Evolutionary conservation across 2,329 filamentous ascomycete species (phyloP).

Genomic region (Pseudocercospora fijiensis): DNA sequence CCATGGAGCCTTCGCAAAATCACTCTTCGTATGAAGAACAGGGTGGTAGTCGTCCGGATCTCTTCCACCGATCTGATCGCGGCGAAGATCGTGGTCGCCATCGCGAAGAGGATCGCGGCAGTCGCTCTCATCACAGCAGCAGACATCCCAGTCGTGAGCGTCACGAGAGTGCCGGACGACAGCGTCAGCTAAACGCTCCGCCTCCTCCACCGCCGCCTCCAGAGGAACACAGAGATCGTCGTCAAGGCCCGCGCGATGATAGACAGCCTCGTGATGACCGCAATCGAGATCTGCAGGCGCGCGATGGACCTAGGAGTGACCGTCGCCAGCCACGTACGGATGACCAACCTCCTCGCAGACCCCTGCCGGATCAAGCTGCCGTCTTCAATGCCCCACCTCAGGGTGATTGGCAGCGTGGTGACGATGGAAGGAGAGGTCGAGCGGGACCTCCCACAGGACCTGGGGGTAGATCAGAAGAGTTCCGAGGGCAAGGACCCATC

Average conservation of each 20-base stretch:
- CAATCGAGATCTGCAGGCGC: slow-evolving; percentile 12
- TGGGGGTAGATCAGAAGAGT: slow-evolving; percentile 25
- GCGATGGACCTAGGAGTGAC: slow-evolving; percentile 19
- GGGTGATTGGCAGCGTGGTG: slow-evolving; percentile 28
- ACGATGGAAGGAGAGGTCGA: slow-evolving; percentile 24
- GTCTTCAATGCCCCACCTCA: slow-evolving; percentile 12
- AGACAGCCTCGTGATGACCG: slow-evolving; percentile 29
- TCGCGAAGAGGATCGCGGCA: slow-evolving; percentile 31
- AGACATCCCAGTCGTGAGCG: slow-evolving; percentile 34
- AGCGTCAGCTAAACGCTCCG: slow-evolving; percentile 16
- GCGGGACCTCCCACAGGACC: slow-evolving; percentile 18
- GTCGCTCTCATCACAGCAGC: slow-evolving; percentile 26
- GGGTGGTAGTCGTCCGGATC: slow-evolving; percentile 21
- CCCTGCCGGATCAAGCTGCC: slow-evolving; percentile 16
- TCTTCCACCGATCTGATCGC: slow-evolving; percentile 27
- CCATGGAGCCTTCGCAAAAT: slow-evolving; percentile 27
- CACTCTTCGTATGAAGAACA: slow-evolving; percentile 19
- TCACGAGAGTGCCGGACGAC: slow-evolving; percentile 20
- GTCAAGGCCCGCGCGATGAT: slow-evolving; percentile 29
- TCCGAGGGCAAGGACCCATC: slow-evolving; percentile 22
- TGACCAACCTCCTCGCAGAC: slow-evolving; percentile 24
- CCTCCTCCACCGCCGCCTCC: slow-evolving; percentile 25
- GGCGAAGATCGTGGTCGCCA: slow-evolving; percentile 26
- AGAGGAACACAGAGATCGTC: slow-evolving; percentile 29
- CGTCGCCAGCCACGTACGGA: slow-evolving; percentile 19